Percentiles rank a stretch among this genome's conserved stretches.
phyloP scores from a whole-genome alignment of 805 yeast species.

The Yamadazyma philogaea region DNA sequence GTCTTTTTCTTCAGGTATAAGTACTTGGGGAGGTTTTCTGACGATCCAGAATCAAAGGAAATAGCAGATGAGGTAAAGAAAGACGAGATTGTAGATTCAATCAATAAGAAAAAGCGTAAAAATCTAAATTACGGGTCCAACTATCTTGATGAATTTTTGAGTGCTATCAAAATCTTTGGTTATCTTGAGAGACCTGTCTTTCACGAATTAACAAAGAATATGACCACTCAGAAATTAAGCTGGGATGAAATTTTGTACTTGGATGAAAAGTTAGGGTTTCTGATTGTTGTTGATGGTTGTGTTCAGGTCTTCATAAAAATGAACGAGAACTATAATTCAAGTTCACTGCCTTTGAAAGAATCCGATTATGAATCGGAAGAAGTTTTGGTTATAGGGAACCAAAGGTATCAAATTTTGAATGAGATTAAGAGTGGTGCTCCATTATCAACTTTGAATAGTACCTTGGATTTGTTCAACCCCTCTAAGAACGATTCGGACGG shows the following conservation, averaged over 20 bases:
- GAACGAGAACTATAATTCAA: slow-evolving; percentile 16
- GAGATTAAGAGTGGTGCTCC: slow-evolving; percentile 83
- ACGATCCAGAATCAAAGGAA: slow-evolving; percentile 7
- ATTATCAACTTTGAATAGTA: slow-evolving; percentile 75
- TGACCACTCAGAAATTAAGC: slow-evolving; percentile 82
- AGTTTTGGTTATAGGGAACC: slow-evolving; percentile 49
- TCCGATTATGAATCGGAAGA: slow-evolving; percentile 38
- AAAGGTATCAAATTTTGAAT: slow-evolving; percentile 69
- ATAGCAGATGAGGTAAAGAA: slow-evolving; percentile 14
- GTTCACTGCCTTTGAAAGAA: slow-evolving; percentile 18
- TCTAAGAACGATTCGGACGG: slow-evolving; percentile 2
- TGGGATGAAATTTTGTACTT: slow-evolving; percentile 73
- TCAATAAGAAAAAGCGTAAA: slow-evolving; percentile 26
- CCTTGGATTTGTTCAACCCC: slow-evolving; percentile 63
- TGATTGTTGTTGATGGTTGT: slow-evolving; percentile 89
- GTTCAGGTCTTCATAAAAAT: slow-evolving; percentile 72
- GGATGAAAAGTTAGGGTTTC: slow-evolving; percentile 77
- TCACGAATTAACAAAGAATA: slow-evolving; percentile 85
- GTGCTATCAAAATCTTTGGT: slow-evolving; percentile 92
- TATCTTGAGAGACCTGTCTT: slow-evolving; percentile 87
- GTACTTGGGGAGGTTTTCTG: slow-evolving; percentile 60
- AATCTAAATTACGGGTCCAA: slow-evolving; percentile 48
- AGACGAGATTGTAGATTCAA: slow-evolving; percentile 15
- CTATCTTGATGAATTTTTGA: slow-evolving; percentile 82
- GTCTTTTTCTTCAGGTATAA: slow-evolving; percentile 58